phyloP scores from a whole-genome alignment of 2,329 filamentous ascomycete species.

The Periconia sp. region DNA sequence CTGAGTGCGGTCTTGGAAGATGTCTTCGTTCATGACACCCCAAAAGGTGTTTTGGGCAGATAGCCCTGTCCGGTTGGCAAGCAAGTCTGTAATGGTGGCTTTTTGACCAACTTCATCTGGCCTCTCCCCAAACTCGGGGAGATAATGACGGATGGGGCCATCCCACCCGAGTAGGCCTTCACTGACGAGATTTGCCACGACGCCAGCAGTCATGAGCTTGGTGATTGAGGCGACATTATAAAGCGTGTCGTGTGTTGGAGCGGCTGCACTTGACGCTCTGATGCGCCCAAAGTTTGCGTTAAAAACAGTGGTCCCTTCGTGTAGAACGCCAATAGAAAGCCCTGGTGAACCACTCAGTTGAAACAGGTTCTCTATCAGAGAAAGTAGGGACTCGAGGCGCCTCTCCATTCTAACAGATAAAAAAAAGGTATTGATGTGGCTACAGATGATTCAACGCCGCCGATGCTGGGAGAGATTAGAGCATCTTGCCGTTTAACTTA shows the following conservation, averaged over 20 bases:
- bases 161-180: neutral
- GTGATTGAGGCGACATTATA: neutral
- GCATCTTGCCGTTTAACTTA: too few relatives aligned
- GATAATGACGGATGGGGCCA: neutral
- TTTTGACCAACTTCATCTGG: neutral
- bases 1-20: neutral
- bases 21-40: neutral
- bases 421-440: too few relatives aligned
- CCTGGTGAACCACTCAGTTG: too few relatives aligned
- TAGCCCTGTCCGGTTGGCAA: neutral
- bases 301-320: neutral
- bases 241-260: neutral
- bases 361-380: too few relatives aligned
- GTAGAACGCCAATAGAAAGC: neutral
- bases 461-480: too few relatives aligned
- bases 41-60: neutral
- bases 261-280: neutral
- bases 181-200: neutral
- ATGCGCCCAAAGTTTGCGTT: neutral
- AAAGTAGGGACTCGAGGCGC: too few relatives aligned
- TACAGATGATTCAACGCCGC: too few relatives aligned
- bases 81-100: neutral
- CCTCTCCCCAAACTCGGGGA: neutral
- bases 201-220: neutral
- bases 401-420: too few relatives aligned